Evolutionary conservation across 768 basidiomycete species (phyloP).

Genomic region (Peribolospora baueri): DNA sequence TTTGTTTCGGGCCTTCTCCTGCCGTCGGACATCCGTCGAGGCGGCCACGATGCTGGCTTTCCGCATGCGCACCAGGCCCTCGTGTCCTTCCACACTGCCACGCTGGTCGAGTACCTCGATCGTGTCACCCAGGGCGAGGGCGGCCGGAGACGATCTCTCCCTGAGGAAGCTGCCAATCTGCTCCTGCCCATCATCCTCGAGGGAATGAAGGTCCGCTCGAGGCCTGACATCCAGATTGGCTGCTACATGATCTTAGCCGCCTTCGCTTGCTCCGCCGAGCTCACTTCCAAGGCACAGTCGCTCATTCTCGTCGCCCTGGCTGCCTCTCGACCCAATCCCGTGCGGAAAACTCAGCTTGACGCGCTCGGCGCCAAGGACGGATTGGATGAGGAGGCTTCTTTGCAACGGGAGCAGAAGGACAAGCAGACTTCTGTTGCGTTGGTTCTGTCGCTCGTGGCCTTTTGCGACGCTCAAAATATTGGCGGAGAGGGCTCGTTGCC

Average conservation of each 20-base stretch:
- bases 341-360: too few species aligned
- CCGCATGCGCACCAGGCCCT: slow-evolving; percentile 34
- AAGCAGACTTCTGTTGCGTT: too few species aligned
- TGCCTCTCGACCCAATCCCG: too few species aligned
- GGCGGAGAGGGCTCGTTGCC: too few species aligned
- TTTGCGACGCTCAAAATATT: too few species aligned
- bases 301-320: too few species aligned
- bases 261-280: slow-evolving; percentile 38
- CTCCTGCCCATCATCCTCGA: slow-evolving; percentile 16
- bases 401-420: too few species aligned
- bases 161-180: slow-evolving; percentile 10
- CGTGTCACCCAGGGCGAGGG: slow-evolving; percentile 35
- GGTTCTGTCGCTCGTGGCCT: too few species aligned
- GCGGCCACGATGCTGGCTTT: slow-evolving; percentile 11
- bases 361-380: too few species aligned
- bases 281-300: slow-evolving; percentile 29
- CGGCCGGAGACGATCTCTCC: slow-evolving; percentile 20
- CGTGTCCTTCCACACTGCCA: slow-evolving; percentile 56
- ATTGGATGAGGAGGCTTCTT: too few species aligned
- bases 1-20: slow-evolving; percentile 29
- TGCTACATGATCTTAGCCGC: slow-evolving; percentile 47
- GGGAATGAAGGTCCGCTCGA: slow-evolving; percentile 6
- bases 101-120: slow-evolving; percentile 53
- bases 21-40: slow-evolving; percentile 36
- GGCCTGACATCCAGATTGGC: slow-evolving; percentile 30